Base-by-base conservation (phyloP, 371 early-diverging fungal genomes). In the Apophysomyces sp. region DNA sequence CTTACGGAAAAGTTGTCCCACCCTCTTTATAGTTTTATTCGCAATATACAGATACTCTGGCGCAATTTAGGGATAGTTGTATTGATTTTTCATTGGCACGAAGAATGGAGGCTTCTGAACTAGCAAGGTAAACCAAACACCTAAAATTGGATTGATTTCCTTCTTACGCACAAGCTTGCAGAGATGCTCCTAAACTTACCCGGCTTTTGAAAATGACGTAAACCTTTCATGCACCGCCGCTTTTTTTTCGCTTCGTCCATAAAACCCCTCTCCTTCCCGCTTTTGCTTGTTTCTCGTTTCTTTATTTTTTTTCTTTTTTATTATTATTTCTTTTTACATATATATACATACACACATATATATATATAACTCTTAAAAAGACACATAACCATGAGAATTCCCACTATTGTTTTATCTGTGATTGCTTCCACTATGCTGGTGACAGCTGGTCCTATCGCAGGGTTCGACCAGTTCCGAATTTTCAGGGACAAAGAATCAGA, bases 21-120 rank as follows among this genome's bases (percentile, higher is more conserved):
- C n/a, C n/a, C n/a, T n/a, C 56, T 4, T 34, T 27, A 8, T 69
- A 88, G 86, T 94, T 93, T 70, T 92, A 92, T 62, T 80, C 80
- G 2, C 81, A 89, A 52, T 85, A 92, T 58, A 86, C 86, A 24
- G 75, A 83, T 32, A 86, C 83, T 12, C 55, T 94, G 34, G 56
- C 65, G 4, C 80, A 86, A 58, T 80, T 91, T 52, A 76, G 73
- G 53, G 78, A 82, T 39, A 84, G 82, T 57, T 91, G 89, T 70
- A 60, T 68, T 52, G 92, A 92, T 61, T 92, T 84, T 74, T 82
- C 82, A 8, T 63, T 89, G 55, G 86, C 93, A 0, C 71, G 94
- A 54, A 79, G 85, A 57, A 67, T 92, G 62, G 92, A 93, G 55
- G 85, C 89, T 7, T 66, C 82, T 40, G 89, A 90, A 21, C 53